phyloP scores from a whole-genome alignment of 2,329 filamentous ascomycete genomes.

The Ophidiomyces ophidiicola region DNA sequence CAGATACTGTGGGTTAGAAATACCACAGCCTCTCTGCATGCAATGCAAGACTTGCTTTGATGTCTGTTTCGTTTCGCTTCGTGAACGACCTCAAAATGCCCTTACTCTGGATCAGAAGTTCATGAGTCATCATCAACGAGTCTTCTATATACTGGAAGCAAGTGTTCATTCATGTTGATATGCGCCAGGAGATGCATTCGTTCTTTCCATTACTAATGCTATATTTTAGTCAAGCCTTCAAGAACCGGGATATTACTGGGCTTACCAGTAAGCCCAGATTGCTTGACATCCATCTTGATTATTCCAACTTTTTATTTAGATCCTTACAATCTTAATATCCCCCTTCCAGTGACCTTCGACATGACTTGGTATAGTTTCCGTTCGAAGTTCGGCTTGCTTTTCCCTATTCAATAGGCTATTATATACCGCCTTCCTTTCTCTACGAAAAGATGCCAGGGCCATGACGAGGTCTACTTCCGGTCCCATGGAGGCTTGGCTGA shows the following conservation, averaged over 20 bases:
- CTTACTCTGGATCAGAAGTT: too few relatives aligned
- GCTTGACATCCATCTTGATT: background rate
- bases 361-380: constrained; percentile 18
- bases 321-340: constrained; percentile 45
- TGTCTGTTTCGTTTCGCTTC: background rate
- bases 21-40: constrained; percentile 5
- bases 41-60: constrained; percentile 8
- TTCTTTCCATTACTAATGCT: too few relatives aligned
- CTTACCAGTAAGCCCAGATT: too few relatives aligned
- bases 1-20: constrained; percentile 3
- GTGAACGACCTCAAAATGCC: too few relatives aligned
- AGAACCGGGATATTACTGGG: too few relatives aligned
- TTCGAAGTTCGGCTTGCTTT: background rate
- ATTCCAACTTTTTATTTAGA: constrained; percentile 12
- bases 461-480: constrained; percentile 40
- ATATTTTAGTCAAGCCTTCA: too few relatives aligned
- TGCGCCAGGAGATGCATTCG: too few relatives aligned
- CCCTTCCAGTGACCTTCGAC: constrained; percentile 50
- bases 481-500: constrained; percentile 7
- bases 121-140: too few relatives aligned
- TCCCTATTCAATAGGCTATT: constrained; percentile 25
- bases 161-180: too few relatives aligned
- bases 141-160: too few relatives aligned
- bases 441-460: constrained; percentile 44
- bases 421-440: constrained; percentile 40